Evolutionary conservation across 768 basidiomycete genomes (phyloP), one percentile per base, ranked within the genome.

Genomic region (Boletus fagicola): DNA sequence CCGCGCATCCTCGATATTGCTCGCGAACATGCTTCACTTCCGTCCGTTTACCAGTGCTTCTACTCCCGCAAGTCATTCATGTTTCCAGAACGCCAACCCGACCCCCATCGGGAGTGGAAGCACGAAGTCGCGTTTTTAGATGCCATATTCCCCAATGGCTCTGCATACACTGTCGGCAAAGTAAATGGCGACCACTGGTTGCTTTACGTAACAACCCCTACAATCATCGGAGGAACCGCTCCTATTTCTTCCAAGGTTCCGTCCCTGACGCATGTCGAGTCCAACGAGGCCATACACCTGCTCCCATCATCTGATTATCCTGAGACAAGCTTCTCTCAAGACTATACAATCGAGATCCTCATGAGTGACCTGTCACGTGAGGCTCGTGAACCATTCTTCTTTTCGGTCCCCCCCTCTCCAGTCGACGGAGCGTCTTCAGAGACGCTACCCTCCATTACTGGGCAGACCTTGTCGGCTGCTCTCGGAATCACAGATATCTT

Each of bases 121-220:
- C 83, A 90, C 55, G 97, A 99, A 76, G 90, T 98, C 66, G 83
- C 86, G 56, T 98, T 86, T 69, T 80, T 99, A 50, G 96, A 99
- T 69, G 83, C 83, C 59, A 86, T 95, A 60, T 98, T 99, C 73
- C 80, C 81, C 64, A 83, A 84, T 70, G 94, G 94, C 48, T 84
- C 93, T 8, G 97, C 95, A 4, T 99, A 99, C 77, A 95, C 92
- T 31, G 87, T 98, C 60, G 97, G 97, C 57, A 95, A 94, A 68
- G 90, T 96, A 72, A 99, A 99, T 72, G 92, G 96, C 48, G 94
- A 98, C 73, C 97, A 99, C 75, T 99, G 97, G 97, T 75, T 98
- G 47, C 85, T 98, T 40, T 99, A 98, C 76, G 80, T 98, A 64
- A 94, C 93, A 20, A 80, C 77, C 1, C 88, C 91, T 15, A 68